A percentile compares a stretch with the other conserved stretches of the same genome.
phyloP scores from a whole-genome alignment of 164 flowering plant species.

The Kingdonia uniflora region DNA sequence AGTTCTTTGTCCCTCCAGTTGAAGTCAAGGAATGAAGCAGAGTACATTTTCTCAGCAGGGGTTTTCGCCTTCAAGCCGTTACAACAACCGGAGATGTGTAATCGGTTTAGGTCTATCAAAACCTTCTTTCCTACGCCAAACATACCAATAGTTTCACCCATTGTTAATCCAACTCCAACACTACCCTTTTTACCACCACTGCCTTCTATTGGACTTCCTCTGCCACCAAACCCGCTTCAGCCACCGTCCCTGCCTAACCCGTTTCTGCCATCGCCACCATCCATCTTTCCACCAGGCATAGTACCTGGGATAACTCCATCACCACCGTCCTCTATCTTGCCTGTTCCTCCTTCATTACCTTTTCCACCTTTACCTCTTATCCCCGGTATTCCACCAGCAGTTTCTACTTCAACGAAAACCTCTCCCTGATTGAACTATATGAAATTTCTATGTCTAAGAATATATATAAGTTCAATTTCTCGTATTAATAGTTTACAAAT shows the following conservation, averaged over 20 bases:
- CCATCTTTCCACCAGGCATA: not conserved
- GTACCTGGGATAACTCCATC: not conserved
- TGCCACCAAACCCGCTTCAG: slow-evolving; percentile 6
- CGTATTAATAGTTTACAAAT: too few relatives aligned
- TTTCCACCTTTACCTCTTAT: not conserved
- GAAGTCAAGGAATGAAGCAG: slow-evolving; percentile 32
- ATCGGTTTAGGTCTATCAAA: not conserved
- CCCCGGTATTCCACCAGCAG: not conserved
- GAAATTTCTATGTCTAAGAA: too few relatives aligned
- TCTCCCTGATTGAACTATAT: too few relatives aligned
- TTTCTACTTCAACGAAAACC: too few relatives aligned
- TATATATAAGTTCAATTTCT: too few relatives aligned
- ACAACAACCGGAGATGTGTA: not conserved
- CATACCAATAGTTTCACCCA: too few relatives aligned
- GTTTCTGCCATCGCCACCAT: slow-evolving; percentile 1
- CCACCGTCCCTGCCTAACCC: slow-evolving; percentile 4
- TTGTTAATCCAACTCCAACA: not conserved
- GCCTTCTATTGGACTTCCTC: not conserved
- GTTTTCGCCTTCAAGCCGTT: not conserved
- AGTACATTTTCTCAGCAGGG: not conserved
- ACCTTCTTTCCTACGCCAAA: too few relatives aligned
- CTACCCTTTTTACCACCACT: not conserved
- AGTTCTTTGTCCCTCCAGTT: slow-evolving; percentile 47
- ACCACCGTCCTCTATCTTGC: not conserved
- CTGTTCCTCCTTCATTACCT: not conserved